Base-by-base conservation (phyloP, 2,329 filamentous ascomycete species). In the Trichophaea hybrida region DNA sequence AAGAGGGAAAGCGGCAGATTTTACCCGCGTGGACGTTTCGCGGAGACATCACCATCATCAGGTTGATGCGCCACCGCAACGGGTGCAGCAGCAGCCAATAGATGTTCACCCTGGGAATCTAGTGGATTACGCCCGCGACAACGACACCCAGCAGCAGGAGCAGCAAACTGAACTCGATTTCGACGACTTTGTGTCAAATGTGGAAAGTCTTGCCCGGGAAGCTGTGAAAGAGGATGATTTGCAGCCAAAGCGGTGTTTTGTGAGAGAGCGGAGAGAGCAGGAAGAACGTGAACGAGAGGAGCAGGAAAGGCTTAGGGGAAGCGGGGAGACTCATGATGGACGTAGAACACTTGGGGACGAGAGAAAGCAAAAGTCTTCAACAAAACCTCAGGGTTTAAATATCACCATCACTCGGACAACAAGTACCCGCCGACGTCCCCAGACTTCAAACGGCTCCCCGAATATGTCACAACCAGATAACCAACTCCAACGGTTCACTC, bases 351-450 rank as follows among this genome's bases (percentile, higher is more conserved):
- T 17, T 15, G 8, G 44, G 2, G 44, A 49, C 44, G n/a, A 43
- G 10, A 10, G 38, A 24, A 24, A 43, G 38, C 38, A 15, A 43
- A 43, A 43, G 38, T 43, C n/a, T 15, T 43, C n/a, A 24, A 5
- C 48, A 17, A 50, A 13, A 5, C 48, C n/a, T 13, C 50, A n/a
- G n/a, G 32, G 8, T 12, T 34, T 37, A 53, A 46, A 53, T 32
- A 53, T 53, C 50, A 53, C 50, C 33, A 53, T 53, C 32, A 53
- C 50, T 37, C 50, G 50, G 8, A 53, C 50, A 1, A 37, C 33
- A 12, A 35, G 31, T n/a, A 37, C 24, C 31, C 32, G 32, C 13
- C 12, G 50, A 53, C 10, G 31, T 13, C 33, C 50, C 8, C 33
- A n/a, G 33, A 53, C 44, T 24, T 17, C 44, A 24, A 17, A 8